phyloP scores from a whole-genome alignment of 1,284 basidiomycete species.

The Rhodotorula sp. region DNA sequence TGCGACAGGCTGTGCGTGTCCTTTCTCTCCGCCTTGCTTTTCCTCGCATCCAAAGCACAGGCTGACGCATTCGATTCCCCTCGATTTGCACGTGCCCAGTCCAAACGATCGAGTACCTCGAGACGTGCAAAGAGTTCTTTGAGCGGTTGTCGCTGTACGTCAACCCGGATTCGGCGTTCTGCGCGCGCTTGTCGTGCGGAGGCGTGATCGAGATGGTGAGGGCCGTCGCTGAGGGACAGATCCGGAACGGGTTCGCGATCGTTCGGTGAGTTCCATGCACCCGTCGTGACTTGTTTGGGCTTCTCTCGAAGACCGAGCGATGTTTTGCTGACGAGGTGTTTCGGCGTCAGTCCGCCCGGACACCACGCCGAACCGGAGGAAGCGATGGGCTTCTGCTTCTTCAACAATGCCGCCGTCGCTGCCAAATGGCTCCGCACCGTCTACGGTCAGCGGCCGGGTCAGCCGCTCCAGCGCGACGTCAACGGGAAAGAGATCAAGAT shows the following conservation, averaged over 20 bases:
- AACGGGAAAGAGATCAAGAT: slow-evolving; percentile 54
- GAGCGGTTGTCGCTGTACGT: slow-evolving; percentile 89
- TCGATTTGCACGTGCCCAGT: too few species aligned
- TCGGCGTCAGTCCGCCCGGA: slow-evolving; percentile 66
- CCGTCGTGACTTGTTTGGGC: background rate
- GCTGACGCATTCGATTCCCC: too few species aligned
- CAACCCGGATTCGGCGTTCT: slow-evolving; percentile 75
- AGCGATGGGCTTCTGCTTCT: slow-evolving; percentile 99
- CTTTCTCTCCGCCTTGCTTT: slow-evolving; percentile 8
- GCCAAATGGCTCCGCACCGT: slow-evolving; percentile 54
- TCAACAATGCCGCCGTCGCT: slow-evolving; percentile 96
- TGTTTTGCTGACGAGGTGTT: background rate
- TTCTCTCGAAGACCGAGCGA: too few species aligned
- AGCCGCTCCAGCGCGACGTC: slow-evolving; percentile 54
- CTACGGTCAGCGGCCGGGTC: slow-evolving; percentile 62
- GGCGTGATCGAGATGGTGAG: slow-evolving; percentile 89
- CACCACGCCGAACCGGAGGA: slow-evolving; percentile 98
- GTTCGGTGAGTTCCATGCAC: slow-evolving; percentile 58
- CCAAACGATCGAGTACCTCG: slow-evolving; percentile 38
- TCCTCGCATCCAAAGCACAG: background rate
- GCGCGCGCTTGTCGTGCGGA: slow-evolving; percentile 85
- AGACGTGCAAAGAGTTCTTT: slow-evolving; percentile 61
- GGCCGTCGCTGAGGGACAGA: slow-evolving; percentile 74
- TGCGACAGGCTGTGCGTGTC: slow-evolving; percentile 65
- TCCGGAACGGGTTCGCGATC: slow-evolving; percentile 89